A percentile compares a stretch with the other conserved stretches of the same genome.
Evolutionary conservation across 2,329 filamentous ascomycete species (phyloP).

Genomic region (Xylariaceae sp.): DNA sequence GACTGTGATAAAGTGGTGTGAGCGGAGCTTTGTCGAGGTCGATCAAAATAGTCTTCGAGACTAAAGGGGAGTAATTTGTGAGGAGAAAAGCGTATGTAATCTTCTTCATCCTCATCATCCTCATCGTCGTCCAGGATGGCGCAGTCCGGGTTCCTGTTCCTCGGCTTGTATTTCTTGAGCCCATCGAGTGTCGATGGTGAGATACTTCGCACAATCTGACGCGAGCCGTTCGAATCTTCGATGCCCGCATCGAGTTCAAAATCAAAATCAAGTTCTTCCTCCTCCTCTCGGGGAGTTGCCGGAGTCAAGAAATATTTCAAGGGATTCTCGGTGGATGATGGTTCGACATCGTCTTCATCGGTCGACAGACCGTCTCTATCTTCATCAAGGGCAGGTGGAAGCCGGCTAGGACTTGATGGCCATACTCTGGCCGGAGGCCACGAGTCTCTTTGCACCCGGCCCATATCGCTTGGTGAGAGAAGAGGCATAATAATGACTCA

Average conservation of each 20-base stretch:
- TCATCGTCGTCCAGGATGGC: constrained; percentile 40
- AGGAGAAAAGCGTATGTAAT: constrained; percentile 48
- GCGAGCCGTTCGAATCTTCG: constrained; percentile 44
- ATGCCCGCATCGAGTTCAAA: constrained; percentile 55
- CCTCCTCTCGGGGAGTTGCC: constrained; percentile 41
- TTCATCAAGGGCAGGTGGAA: constrained; percentile 40
- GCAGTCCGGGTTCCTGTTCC: constrained; percentile 38
- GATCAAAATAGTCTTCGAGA: constrained; percentile 41
- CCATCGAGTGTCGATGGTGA: constrained; percentile 54
- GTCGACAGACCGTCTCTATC: constrained; percentile 39
- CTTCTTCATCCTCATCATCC: constrained; percentile 41
- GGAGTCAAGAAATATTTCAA: constrained; percentile 53
- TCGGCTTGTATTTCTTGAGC: constrained; percentile 42
- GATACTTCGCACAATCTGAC: constrained; percentile 48
- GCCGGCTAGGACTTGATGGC: constrained; percentile 48
- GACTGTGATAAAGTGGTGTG: constrained; percentile 26
- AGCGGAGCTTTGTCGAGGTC: constrained; percentile 30
- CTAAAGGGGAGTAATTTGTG: constrained; percentile 38
- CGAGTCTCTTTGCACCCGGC: constrained; percentile 40
- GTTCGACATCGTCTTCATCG: constrained; percentile 39
- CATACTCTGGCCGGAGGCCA: constrained; percentile 29
- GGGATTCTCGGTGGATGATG: constrained; percentile 45
- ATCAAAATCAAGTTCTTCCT: constrained; percentile 43
- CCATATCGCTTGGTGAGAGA: constrained; percentile 18
- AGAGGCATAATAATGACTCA: constrained; percentile 26